Conservation (phyloP, 2,329 filamentous ascomycete species). For the Aureobasidium sp. region DNA sequence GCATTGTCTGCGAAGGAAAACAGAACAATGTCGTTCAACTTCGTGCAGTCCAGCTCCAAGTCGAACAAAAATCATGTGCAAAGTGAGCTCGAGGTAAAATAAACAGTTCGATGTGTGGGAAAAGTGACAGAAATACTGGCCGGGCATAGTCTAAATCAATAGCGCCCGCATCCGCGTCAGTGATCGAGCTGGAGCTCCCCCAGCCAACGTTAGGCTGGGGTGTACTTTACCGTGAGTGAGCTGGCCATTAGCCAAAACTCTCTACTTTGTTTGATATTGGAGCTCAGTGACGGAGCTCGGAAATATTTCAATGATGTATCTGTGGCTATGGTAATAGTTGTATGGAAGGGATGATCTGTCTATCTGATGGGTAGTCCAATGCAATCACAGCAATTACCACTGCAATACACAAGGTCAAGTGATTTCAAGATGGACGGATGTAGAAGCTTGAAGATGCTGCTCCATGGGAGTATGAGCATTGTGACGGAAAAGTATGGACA, state of each 20-base stretch:
- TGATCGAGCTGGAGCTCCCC: constrained; percentile 13
- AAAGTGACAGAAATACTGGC: constrained; percentile 4
- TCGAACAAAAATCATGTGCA: background rate
- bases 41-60: background rate
- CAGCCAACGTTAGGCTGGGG: constrained; percentile 14
- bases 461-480: background rate
- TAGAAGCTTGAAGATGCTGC: background rate
- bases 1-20: background rate
- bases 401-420: background rate
- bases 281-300: background rate
- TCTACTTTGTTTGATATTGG: background rate
- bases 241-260: background rate
- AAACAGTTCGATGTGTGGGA: background rate
- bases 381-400: no score
- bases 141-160: background rate
- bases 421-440: background rate
- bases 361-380: no score
- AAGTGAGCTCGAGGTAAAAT: background rate
- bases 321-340: background rate
- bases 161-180: constrained; percentile 14
- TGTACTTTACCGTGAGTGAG: background rate
- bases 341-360: background rate
- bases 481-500: background rate
- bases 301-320: background rate
- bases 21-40: constrained; percentile 8